Evolutionary conservation across 1,284 basidiomycete genomes (phyloP).

Genomic region (Apiotrichum sp.): DNA sequence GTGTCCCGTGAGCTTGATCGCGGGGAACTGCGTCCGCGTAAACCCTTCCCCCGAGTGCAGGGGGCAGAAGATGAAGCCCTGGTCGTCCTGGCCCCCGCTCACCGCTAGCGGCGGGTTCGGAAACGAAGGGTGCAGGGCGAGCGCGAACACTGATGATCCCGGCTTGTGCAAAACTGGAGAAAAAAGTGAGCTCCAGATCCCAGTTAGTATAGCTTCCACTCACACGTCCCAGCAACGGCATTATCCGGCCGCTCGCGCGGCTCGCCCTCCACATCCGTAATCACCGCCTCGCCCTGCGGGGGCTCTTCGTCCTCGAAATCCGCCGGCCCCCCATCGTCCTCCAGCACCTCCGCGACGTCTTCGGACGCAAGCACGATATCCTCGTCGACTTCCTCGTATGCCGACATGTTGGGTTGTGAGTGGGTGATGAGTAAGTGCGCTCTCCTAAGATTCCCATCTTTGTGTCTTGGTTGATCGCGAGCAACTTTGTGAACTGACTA

Average conservation of each 20-base stretch:
- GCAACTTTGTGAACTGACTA: too few species aligned
- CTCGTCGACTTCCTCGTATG: slow-evolving; percentile 5
- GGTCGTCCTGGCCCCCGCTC: slow-evolving; percentile 92
- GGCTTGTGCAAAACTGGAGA: slow-evolving; percentile 40
- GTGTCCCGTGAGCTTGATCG: slow-evolving; percentile 83
- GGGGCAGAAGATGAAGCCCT: slow-evolving; percentile 74
- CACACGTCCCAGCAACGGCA: slow-evolving; percentile 23
- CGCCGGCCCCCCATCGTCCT: slow-evolving; percentile 55
- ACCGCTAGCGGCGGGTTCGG: slow-evolving; percentile 78
- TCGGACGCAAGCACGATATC: slow-evolving; percentile 11
- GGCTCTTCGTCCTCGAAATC: slow-evolving; percentile 47
- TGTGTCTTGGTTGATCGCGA: too few species aligned
- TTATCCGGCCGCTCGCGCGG: slow-evolving; percentile 20
- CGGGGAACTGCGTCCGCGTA: slow-evolving; percentile 61
- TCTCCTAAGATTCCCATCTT: too few species aligned
- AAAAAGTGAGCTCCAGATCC: background rate
- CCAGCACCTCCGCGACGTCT: slow-evolving; percentile 33
- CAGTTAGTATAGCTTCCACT: background rate
- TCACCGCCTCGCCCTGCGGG: slow-evolving; percentile 26
- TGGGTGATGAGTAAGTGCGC: too few species aligned
- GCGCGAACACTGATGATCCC: slow-evolving; percentile 68
- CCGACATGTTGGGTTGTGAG: background rate
- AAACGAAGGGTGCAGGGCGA: slow-evolving; percentile 64
- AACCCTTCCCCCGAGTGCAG: slow-evolving; percentile 21
- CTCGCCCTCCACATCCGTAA: slow-evolving; percentile 22